A percentile compares a stretch with the other conserved stretches of the same genome.
Conservation (phyloP, 306 rosid species). For the Benincasa hispida region DNA sequence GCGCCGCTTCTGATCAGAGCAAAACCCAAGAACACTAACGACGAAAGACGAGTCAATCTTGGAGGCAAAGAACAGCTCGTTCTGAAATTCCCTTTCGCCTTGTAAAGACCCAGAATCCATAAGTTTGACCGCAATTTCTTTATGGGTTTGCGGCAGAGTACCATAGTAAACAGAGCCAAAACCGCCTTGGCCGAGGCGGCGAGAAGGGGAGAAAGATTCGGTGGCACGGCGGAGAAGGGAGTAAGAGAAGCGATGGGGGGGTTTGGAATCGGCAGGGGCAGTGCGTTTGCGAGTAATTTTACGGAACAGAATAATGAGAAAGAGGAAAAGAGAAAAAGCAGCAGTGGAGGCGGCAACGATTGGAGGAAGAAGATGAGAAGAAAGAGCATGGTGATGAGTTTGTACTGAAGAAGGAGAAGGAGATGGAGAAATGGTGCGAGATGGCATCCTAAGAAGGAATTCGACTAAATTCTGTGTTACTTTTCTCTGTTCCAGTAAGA, state of each 20-base stretch:
- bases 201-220: conserved; percentile 45
- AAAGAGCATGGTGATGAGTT: neutral
- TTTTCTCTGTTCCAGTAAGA: neutral
- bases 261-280: conserved; percentile 29
- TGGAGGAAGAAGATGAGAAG: conserved; percentile 15
- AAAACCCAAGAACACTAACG: conserved; percentile 56
- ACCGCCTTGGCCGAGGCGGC: conserved; percentile 81
- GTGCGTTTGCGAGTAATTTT: conserved; percentile 41
- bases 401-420: conserved; percentile 17
- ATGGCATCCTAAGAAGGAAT: conserved; percentile 32
- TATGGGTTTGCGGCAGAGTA: conserved; percentile 21
- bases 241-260: conserved; percentile 62
- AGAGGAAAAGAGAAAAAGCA: conserved; percentile 37
- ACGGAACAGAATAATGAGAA: conserved; percentile 39
- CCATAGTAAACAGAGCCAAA: conserved; percentile 83
- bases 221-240: conserved; percentile 82
- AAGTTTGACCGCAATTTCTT: conserved; percentile 65
- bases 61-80: conserved; percentile 80
- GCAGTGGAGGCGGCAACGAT: conserved; percentile 20
- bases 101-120: conserved; percentile 77
- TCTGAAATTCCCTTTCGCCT: conserved; percentile 88
- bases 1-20: conserved; percentile 58
- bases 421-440: conserved; percentile 26
- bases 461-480: neutral
- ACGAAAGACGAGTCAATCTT: conserved; percentile 34